A percentile compares a stretch with the other conserved stretches of the same genome.
Conservation (phyloP, 2,329 filamentous ascomycete species). For the Phaeosphaeriaceae sp. region DNA sequence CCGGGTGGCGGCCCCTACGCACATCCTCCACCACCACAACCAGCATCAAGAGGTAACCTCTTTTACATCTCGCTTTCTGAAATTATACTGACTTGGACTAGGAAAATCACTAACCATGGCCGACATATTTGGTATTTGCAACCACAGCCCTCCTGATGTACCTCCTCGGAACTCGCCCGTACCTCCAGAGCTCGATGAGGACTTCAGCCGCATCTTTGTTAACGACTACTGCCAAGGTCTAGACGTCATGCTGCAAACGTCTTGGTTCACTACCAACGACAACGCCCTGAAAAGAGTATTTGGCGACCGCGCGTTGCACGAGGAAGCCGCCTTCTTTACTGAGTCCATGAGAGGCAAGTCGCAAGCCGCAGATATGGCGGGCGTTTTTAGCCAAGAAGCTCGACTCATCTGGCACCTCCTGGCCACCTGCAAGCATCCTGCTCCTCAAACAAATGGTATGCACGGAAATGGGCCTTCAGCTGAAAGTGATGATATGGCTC, state of each 20-base stretch:
- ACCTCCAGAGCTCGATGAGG: conserved; percentile 38
- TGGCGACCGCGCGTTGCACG: conserved; percentile 52
- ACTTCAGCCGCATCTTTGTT: conserved; percentile 41
- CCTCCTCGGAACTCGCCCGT: conserved; percentile 36
- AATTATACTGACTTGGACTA: conserved; percentile 17
- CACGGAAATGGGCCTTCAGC: conserved; percentile 34
- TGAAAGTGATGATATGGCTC: conserved; percentile 63
- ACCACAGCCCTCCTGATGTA: conserved; percentile 46
- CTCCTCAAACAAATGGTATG: conserved; percentile 50
- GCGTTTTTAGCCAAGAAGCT: conserved; percentile 62
- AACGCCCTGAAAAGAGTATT: conserved; percentile 58
- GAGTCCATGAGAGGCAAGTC: conserved; percentile 40
- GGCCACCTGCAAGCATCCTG: conserved; percentile 57
- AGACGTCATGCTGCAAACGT: conserved; percentile 66
- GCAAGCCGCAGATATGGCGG: conserved; percentile 37
- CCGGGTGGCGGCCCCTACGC: conserved; percentile 22
- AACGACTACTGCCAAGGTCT: conserved; percentile 46
- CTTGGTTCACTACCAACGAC: conserved; percentile 74
- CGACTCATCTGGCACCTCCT: conserved; percentile 68
- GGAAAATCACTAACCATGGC: conserved; percentile 43
- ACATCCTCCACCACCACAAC: conserved; percentile 16
- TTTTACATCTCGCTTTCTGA: not conserved
- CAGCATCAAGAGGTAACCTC: conserved; percentile 41
- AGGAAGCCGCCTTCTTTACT: conserved; percentile 44
- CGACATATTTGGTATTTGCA: conserved; percentile 45